These are phyloP conservation scores for Fusarium dlaminii DNA, from an alignment of 2,329 filamentous ascomycete genomes.

Conservation along the genomic window DNA sequence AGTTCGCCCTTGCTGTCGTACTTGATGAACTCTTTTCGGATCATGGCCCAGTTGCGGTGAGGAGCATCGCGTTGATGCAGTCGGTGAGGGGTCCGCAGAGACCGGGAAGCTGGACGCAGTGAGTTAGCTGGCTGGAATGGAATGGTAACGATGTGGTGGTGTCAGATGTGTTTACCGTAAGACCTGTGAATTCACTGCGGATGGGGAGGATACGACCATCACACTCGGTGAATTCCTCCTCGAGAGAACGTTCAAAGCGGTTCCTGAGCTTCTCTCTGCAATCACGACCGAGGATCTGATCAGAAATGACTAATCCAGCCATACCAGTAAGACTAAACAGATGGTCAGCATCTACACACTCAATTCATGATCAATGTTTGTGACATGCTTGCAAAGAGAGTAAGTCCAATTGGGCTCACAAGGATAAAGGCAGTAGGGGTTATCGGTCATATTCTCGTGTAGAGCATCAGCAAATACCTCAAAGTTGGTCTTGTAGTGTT, in stretches of 20 bases:
- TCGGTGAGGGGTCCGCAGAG: neutral
- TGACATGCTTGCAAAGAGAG: neutral
- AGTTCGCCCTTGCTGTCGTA: neutral
- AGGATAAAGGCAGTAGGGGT: neutral
- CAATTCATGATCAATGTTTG: no score
- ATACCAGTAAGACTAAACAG: neutral
- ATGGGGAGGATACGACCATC: neutral
- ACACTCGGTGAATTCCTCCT: neutral
- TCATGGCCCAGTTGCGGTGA: neutral
- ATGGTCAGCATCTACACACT: fast-evolving
- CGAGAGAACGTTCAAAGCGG: neutral
- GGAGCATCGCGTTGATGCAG: neutral
- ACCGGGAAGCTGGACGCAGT: neutral
- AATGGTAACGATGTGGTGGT: neutral
- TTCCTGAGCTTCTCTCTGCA: neutral
- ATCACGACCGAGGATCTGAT: neutral
- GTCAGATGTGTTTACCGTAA: neutral
- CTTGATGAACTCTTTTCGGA: neutral
- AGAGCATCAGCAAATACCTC: neutral
- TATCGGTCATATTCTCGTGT: neutral
- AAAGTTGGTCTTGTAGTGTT: neutral
- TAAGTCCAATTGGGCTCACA: neutral
- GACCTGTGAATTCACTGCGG: neutral
- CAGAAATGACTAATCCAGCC: neutral
- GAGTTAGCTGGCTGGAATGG: neutral